These are phyloP conservation scores for Eucalyptus caleyi DNA, from an alignment of 345 rosid species.

Conservation along the genomic window DNA sequence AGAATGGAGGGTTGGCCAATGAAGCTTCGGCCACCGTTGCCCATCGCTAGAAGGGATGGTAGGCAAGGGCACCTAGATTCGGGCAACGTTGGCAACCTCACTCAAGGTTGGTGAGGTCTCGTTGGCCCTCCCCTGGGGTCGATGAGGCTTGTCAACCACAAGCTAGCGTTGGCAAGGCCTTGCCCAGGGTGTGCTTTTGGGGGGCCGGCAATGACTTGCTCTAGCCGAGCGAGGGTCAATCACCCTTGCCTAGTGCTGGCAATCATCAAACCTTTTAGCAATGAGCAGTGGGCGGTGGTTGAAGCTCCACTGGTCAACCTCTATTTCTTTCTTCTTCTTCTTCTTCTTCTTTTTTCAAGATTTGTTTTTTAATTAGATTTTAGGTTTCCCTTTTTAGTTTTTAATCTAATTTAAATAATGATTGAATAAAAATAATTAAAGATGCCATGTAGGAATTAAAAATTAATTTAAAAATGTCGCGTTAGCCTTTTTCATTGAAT, in stretches of 20 bases:
- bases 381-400: too few species aligned
- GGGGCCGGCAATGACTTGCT: fast-evolving
- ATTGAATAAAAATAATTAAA: too few species aligned
- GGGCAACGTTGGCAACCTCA: fast-evolving
- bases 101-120: fast-evolving
- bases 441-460: too few species aligned
- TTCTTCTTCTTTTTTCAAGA: fast-evolving
- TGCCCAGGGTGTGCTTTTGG: fast-evolving
- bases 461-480: too few species aligned
- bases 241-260: too few species aligned
- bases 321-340: fast-evolving
- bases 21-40: fast-evolving
- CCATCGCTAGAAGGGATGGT: fast-evolving
- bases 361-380: too few species aligned
- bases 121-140: too few species aligned
- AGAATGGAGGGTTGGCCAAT: fast-evolving
- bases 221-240: fast-evolving
- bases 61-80: fast-evolving
- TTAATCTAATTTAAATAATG: too few species aligned
- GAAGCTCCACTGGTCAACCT: too few species aligned
- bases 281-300: fast-evolving
- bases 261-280: fast-evolving
- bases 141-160: too few species aligned
- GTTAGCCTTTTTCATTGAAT: fast-evolving
- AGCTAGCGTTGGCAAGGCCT: fast-evolving